Evolutionary conservation across 2,329 filamentous ascomycete species (phyloP).

Genomic region (Amesomyces nigricolor): DNA sequence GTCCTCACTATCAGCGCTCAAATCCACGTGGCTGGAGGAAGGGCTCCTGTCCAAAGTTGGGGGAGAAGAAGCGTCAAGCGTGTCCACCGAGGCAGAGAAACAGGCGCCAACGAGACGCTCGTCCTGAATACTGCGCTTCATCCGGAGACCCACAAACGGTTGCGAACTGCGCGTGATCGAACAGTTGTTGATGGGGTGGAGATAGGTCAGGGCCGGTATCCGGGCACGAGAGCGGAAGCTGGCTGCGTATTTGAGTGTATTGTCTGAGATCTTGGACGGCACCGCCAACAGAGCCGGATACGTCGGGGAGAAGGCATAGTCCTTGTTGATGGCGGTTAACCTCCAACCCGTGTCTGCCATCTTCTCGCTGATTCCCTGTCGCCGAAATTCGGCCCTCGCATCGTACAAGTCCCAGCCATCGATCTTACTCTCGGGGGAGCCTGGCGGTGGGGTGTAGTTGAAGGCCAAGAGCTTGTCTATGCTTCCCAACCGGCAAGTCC

Average conservation of each 20-base stretch:
- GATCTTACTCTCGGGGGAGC: conserved; percentile 59
- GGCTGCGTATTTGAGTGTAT: conserved; percentile 87
- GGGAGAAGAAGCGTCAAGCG: conserved; percentile 34
- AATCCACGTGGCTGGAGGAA: conserved; percentile 47
- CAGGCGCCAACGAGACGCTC: conserved; percentile 90
- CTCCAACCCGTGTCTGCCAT: conserved; percentile 77
- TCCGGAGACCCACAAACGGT: conserved; percentile 76
- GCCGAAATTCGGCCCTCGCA: conserved; percentile 74
- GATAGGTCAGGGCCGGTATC: conserved; percentile 84
- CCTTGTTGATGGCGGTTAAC: conserved; percentile 80
- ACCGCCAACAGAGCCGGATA: conserved; percentile 84
- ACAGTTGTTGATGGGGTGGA: conserved; percentile 96
- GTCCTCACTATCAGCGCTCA: conserved; percentile 31
- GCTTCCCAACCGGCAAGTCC: conserved; percentile 74
- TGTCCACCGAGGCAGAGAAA: conserved; percentile 63
- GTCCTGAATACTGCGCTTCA: conserved; percentile 90
- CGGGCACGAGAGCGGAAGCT: conserved; percentile 82
- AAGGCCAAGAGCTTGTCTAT: conserved; percentile 92
- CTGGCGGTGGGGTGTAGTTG: conserved; percentile 65
- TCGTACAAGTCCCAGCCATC: conserved; percentile 85
- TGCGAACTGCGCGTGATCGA: conserved; percentile 94
- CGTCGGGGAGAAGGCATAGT: conserved; percentile 87
- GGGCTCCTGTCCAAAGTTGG: conserved; percentile 36
- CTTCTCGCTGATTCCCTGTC: conserved; percentile 82
- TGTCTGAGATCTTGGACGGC: conserved; percentile 88